Evolutionary conservation across 805 yeast species (phyloP), one percentile per base, ranked within the genome.

Genomic region (Schizosaccharomyces lindneri): DNA sequence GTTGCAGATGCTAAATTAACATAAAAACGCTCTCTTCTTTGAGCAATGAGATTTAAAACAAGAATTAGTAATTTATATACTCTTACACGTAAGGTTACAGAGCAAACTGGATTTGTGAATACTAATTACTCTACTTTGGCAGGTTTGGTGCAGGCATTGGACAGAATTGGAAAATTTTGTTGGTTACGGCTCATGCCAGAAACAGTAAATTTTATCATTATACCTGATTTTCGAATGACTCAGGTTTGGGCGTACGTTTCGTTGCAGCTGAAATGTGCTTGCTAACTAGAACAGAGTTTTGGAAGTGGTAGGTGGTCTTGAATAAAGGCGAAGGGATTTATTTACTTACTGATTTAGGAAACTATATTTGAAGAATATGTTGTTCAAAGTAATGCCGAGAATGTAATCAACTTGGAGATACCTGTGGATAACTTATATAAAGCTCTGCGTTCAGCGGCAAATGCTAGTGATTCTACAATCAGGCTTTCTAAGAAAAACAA

Each of bases 111-210:
- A 19, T 5, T 3, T 19, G 17, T 17, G 11, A 19, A 24, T 19
- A 13, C 51, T n/a, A 46, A 24, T 17, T 19, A n/a, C 27, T 24
- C 17, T 6, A 51, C 11, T 24, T 51, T 51, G 21, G 13, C n/a
- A 51, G 57, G 57, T 7, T 29, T 51, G n/a, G 57, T 29, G 7
- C 57, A 51, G 57, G 11, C 57, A n/a, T n/a, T 51, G 32, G 57
- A 51, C 36, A 51, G n/a, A 51, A 51, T 51, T 51, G 57, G 57
- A 9, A 51, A 29, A 11, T 51, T 51, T 29, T 51, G 57, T 29
- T 51, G 57, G 57, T n/a, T 57, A 19, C 60, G 60, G 9, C 43
- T 57, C 19, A 57, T 41, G 31, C 60, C 60, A n/a, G 60, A 57
- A 36, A 41, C 60, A 2, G 60, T 57, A 21, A 36, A 57, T 41